Conservation (phyloP, 495 filamentous ascomycete species). For the Talaromyces ruber region DNA sequence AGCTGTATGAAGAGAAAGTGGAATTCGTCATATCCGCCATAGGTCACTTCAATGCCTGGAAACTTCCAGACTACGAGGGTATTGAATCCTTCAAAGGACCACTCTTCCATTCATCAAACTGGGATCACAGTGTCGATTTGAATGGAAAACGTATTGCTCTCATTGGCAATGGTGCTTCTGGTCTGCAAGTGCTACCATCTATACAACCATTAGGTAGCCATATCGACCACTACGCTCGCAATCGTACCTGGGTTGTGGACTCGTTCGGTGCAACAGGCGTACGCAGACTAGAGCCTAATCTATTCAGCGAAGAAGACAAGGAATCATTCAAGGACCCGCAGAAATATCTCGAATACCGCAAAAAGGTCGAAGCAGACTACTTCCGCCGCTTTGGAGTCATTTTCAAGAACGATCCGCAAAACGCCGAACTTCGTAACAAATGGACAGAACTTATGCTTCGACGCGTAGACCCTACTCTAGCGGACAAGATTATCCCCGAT, state of each 20-base stretch:
- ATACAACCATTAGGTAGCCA: slow-evolving; percentile 48
- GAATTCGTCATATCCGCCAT: slow-evolving; percentile 55
- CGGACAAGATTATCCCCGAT: slow-evolving; percentile 49
- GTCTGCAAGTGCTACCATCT: slow-evolving; percentile 45
- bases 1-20: slow-evolving; percentile 42
- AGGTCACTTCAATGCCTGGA: slow-evolving; percentile 47
- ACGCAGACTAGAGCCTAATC: slow-evolving; percentile 35
- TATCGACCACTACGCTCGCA: slow-evolving; percentile 58
- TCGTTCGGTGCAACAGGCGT: slow-evolving; percentile 35
- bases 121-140: slow-evolving; percentile 39
- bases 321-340: slow-evolving; percentile 38
- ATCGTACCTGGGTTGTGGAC: slow-evolving; percentile 61
- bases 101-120: slow-evolving; percentile 46
- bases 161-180: slow-evolving; percentile 52
- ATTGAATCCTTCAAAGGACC: slow-evolving; percentile 37
- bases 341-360: slow-evolving; percentile 41
- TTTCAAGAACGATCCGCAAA: slow-evolving; percentile 46
- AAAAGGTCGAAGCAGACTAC: slow-evolving; percentile 44
- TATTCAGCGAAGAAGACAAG: slow-evolving; percentile 40
- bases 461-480: slow-evolving; percentile 42
- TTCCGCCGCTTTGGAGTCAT: slow-evolving; percentile 48
- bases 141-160: slow-evolving; percentile 49
- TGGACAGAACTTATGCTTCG: slow-evolving; percentile 45
- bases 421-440: slow-evolving; percentile 33
- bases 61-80: slow-evolving; percentile 42